Evolutionary conservation across 169 alveolate species (phyloP), one percentile per base, ranked within the genome.

Genomic region (Besnoitia besnoiti): DNA sequence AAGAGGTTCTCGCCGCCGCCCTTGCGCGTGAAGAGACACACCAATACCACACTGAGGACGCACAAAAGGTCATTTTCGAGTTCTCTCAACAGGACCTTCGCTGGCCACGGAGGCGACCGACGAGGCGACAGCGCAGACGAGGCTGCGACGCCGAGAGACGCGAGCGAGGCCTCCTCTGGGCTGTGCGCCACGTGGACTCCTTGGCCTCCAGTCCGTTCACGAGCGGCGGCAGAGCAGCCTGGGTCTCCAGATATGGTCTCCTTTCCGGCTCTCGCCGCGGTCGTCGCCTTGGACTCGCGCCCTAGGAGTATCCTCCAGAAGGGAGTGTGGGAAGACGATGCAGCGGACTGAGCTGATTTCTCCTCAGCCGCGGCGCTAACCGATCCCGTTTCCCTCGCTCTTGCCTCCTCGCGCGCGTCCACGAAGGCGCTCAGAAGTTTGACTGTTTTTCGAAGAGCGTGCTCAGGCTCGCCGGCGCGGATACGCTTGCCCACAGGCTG

Each of bases 401-500:
- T 55, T n/a, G 7, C 67, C 82, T 7, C 46, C 8, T 35, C 82
- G 47, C 82, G 39, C 10, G 47, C 44, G 59, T 77, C 87, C 4
- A 77, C 59, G 14, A 42, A 24, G 40, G 10, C 19, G 87, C 40
- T 30, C 30, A 77, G 7, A 30, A 40, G 87, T 35, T 42, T 77
- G 61, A 77, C 40, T 7, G 87, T 37, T 21, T 35, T 37, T n/a
- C 87, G 87, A 33, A 44, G 55, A 0, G 40, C 40, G 47, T 77
- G 44, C 37, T 77, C 44, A 2, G 61, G 33, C 87, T 77, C 87
- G 37, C 87, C 87, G 59, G 87, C 49, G 40, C 87, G 87, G 27
- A 77, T 19, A 0, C 87, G 87, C n/a, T 35, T 30, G n/a, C 87
- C 87, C 19, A 77, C 59, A 37, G 87, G 37, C 87, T 77, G 87